A percentile compares a stretch with the other conserved stretches of the same genome.
These are phyloP conservation scores for Flaveria floridana DNA, from an alignment of 140 eudicot species.

Conservation along the genomic window DNA sequence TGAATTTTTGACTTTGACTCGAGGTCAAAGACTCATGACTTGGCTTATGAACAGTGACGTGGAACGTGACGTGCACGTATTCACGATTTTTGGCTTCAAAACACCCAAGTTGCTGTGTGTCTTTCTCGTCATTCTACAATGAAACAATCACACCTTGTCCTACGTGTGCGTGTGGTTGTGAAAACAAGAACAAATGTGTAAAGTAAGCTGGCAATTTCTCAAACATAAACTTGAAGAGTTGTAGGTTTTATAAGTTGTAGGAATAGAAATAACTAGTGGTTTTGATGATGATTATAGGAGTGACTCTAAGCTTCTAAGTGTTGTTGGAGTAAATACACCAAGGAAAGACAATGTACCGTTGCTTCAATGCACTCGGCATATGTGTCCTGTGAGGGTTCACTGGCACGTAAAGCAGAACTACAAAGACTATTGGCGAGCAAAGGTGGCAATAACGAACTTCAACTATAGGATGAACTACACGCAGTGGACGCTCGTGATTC, in stretches of 20 bases:
- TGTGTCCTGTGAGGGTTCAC: slow-evolving; percentile 90
- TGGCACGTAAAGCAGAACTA: slow-evolving; percentile 72
- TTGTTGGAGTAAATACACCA: slow-evolving; percentile 77
- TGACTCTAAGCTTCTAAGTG: slow-evolving; percentile 68
- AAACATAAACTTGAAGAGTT: background rate
- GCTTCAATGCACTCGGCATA: slow-evolving; percentile 83
- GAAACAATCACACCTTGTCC: slow-evolving; percentile 82
- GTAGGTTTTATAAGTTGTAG: background rate
- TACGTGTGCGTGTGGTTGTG: slow-evolving; percentile 81
- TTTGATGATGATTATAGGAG: slow-evolving; percentile 46
- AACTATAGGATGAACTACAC: slow-evolving; percentile 61
- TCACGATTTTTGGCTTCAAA: slow-evolving; percentile 74
- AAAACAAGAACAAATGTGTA: slow-evolving; percentile 65
- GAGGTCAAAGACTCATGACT: slow-evolving; percentile 19
- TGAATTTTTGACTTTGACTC: slow-evolving; percentile 23
- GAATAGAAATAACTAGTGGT: slow-evolving; percentile 14
- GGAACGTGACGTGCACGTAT: slow-evolving; percentile 85
- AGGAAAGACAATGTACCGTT: slow-evolving; percentile 72
- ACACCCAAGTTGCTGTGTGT: slow-evolving; percentile 76
- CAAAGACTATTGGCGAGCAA: slow-evolving; percentile 60
- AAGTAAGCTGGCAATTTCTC: slow-evolving; percentile 47
- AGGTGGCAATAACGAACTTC: slow-evolving; percentile 54
- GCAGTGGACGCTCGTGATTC: slow-evolving; percentile 58
- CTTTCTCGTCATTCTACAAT: slow-evolving; percentile 84
- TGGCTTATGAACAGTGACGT: slow-evolving; percentile 61